Evolutionary conservation across 2,329 filamentous ascomycete species (phyloP).

Genomic region (Diaporthe citri): DNA sequence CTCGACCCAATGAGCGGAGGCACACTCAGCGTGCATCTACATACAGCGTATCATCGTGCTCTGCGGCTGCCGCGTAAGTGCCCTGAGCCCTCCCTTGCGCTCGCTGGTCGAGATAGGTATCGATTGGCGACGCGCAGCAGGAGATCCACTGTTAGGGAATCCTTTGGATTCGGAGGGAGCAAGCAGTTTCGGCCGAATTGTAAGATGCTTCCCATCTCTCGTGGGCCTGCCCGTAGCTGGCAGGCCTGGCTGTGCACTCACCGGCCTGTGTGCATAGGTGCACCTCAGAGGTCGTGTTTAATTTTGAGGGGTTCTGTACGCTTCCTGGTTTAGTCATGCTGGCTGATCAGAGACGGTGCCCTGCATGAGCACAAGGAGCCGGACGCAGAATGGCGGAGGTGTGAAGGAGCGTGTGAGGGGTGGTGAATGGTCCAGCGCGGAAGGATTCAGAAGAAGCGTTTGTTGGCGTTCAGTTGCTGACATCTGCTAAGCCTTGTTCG

Average conservation of each 20-base stretch:
- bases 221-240: neutral
- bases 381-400: neutral
- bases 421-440: neutral
- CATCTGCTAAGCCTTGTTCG: conserved; percentile 23
- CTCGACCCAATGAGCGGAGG: neutral
- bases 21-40: neutral
- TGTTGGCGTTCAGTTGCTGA: conserved; percentile 14
- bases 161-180: neutral
- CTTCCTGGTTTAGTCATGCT: too few species aligned
- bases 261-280: neutral
- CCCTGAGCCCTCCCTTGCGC: neutral
- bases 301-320: neutral
- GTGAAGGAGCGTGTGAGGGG: neutral
- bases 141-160: neutral
- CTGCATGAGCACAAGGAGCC: neutral
- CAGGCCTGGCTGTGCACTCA: neutral
- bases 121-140: conserved; percentile 4
- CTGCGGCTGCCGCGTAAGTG: conserved; percentile 27
- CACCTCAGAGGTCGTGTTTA: neutral
- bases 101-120: conserved; percentile 7
- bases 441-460: conserved; percentile 29
- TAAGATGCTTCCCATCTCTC: neutral
- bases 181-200: neutral
- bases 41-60: neutral
- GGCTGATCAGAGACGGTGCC: neutral